Evolutionary conservation across 2,329 filamentous ascomycete species (phyloP).

Genomic region (Fusarium redolens): DNA sequence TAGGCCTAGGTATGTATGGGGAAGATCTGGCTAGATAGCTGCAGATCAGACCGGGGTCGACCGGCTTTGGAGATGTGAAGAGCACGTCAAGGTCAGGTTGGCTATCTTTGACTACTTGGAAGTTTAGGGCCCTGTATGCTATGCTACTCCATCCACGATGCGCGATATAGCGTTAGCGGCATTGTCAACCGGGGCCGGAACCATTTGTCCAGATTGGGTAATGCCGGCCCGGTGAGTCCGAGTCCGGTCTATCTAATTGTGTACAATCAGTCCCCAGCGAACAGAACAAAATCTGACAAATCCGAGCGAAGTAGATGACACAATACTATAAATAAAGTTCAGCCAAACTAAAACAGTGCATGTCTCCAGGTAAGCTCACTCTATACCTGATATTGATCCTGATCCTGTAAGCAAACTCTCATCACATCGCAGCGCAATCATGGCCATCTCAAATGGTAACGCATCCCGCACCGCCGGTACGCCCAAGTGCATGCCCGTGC

Average conservation of each 20-base stretch:
- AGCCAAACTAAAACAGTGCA: background rate
- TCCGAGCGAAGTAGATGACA: background rate
- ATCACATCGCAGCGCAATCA: background rate
- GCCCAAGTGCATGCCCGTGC: background rate
- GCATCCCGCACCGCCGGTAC: background rate
- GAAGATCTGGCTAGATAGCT: slow-evolving; percentile 5
- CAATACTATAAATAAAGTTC: background rate
- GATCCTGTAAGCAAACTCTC: background rate
- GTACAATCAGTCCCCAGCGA: background rate
- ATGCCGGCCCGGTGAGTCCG: background rate
- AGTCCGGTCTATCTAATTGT: background rate
- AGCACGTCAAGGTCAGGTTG: background rate
- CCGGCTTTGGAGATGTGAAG: background rate
- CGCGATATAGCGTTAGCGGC: slow-evolving; percentile 7
- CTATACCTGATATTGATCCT: background rate
- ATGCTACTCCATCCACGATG: background rate
- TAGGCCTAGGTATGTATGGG: background rate
- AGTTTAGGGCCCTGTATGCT: background rate
- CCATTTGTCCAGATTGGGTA: background rate
- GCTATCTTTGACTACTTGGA: background rate
- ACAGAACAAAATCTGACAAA: background rate
- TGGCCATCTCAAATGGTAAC: background rate
- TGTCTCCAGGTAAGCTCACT: background rate
- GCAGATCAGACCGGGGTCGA: slow-evolving; percentile 8
- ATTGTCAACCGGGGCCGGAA: background rate